phyloP scores from a whole-genome alignment of 176 grass and related monocot genomes.

The Saccharum spontaneum region DNA sequence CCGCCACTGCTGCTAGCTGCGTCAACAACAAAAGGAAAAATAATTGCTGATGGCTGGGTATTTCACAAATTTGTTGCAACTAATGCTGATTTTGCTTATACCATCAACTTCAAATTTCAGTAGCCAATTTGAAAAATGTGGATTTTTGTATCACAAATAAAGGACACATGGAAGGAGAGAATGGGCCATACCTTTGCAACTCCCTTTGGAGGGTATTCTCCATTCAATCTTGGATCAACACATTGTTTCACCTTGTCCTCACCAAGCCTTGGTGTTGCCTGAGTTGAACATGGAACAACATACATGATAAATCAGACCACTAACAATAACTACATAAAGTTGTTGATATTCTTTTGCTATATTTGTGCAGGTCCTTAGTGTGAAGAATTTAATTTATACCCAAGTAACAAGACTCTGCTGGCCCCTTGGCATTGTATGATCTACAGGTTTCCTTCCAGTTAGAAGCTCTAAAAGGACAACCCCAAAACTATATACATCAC shows the following conservation, averaged over 20 bases:
- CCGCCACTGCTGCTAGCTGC: constrained; percentile 77
- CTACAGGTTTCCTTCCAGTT: constrained; percentile 79
- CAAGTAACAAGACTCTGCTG: constrained; percentile 92
- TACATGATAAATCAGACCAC: background rate
- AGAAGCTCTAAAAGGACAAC: constrained; percentile 84
- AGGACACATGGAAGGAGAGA: background rate
- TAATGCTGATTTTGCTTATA: background rate
- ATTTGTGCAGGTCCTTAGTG: background rate
- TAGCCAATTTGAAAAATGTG: background rate
- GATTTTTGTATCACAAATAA: background rate
- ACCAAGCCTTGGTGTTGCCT: constrained; percentile 80
- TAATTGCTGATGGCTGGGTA: background rate
- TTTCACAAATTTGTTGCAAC: constrained; percentile 16
- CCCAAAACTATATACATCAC: constrained; percentile 84
- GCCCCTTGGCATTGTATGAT: constrained; percentile 86
- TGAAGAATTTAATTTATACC: constrained; percentile 46
- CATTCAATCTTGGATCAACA: constrained; percentile 79
- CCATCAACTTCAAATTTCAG: background rate
- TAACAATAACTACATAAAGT: background rate
- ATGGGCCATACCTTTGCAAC: constrained; percentile 56
- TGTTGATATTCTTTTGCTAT: background rate
- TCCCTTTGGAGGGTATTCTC: constrained; percentile 73
- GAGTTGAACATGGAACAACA: constrained; percentile 23
- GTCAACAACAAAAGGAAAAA: constrained; percentile 12
- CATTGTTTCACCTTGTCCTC: constrained; percentile 88